Conservation (phyloP, 2,329 filamentous ascomycete genomes). For the Colletotrichum scovillei region DNA sequence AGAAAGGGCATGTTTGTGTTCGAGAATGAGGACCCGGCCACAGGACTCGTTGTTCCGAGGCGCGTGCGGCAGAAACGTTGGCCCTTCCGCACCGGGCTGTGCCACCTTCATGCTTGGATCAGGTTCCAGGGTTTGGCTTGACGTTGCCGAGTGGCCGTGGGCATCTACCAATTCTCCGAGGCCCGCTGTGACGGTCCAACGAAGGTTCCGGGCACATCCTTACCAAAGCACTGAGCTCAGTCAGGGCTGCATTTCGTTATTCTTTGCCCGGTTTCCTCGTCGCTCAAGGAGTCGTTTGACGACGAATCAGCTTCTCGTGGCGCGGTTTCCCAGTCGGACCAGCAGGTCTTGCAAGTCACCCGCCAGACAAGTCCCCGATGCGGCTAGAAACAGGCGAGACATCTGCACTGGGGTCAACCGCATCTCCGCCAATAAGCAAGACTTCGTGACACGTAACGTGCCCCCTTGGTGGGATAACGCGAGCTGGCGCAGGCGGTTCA, state of each 20-base stretch:
- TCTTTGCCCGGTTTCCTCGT: neutral
- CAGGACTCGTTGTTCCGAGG: neutral
- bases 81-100: constrained; percentile 15
- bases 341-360: constrained; percentile 21
- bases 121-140: constrained; percentile 9
- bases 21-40: neutral
- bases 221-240: neutral
- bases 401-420: neutral
- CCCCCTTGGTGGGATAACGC: neutral
- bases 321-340: neutral
- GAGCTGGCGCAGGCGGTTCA: neutral
- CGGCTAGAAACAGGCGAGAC: neutral
- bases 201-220: constrained; percentile 14
- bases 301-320: neutral
- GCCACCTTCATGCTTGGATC: constrained; percentile 24
- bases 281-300: neutral
- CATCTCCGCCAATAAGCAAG: neutral
- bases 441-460: neutral
- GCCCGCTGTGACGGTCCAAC: constrained; percentile 7
- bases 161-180: constrained; percentile 14
- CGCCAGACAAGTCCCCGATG: neutral
- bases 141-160: constrained; percentile 19
- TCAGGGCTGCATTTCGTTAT: neutral
- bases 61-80: constrained; percentile 15
- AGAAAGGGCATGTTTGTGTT: neutral